Conservation (phyloP, 176 grass and related monocot species). For the Miscanthus lutarioriparius region DNA sequence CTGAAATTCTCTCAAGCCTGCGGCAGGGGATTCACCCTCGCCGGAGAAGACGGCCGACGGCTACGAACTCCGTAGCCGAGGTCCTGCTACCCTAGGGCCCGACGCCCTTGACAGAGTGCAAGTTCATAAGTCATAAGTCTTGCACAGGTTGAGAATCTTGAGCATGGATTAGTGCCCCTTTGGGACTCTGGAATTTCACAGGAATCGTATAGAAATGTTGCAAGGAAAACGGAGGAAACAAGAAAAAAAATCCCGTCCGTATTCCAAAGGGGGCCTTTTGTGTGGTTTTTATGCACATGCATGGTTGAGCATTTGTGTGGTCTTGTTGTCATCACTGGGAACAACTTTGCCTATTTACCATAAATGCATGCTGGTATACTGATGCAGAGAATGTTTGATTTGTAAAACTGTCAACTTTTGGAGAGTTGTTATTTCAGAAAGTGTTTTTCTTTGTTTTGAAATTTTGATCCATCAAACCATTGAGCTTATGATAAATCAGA, state of each 20-base stretch:
- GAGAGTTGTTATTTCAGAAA: background rate
- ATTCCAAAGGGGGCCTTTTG: background rate
- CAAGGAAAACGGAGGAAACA: background rate
- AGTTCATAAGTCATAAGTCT: background rate
- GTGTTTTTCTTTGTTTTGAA: background rate
- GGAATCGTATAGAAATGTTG: background rate
- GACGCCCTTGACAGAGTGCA: background rate
- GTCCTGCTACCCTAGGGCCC: too few relatives aligned
- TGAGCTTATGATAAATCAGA: background rate
- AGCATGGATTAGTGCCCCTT: background rate
- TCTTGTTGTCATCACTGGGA: background rate
- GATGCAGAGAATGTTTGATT: background rate
- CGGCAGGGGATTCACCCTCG: too few relatives aligned
- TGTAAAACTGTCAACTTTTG: background rate
- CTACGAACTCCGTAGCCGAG: too few relatives aligned
- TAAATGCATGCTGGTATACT: background rate
- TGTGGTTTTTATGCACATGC: background rate
- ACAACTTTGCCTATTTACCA: constrained; percentile 4
- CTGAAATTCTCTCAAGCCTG: too few relatives aligned
- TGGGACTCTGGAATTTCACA: background rate
- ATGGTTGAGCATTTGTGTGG: background rate
- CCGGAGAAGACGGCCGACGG: too few relatives aligned
- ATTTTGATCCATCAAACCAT: background rate
- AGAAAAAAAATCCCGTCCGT: background rate
- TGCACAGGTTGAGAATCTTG: background rate